Evolutionary conservation across 1,284 basidiomycete genomes (phyloP), one percentile per base, ranked within the genome.

Genomic region (Serendipita sp.): DNA sequence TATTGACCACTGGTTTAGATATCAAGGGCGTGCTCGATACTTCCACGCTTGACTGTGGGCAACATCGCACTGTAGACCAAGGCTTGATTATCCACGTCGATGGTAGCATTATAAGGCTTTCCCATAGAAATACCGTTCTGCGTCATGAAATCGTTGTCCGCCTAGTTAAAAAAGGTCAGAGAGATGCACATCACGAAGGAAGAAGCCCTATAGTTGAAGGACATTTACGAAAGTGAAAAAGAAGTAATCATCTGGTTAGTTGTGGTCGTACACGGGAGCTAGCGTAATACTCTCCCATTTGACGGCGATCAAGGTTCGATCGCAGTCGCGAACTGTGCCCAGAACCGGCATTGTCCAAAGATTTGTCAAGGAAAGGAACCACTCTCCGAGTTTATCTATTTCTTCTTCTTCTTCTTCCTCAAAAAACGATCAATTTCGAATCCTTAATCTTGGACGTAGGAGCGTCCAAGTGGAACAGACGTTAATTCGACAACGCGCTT

Each of bases 241-340:
- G 74, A 86, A 86, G 71, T 80, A 86, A 69, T 87, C 84, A 69
- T 87, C 73, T 0, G 82, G 81, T 67, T 74, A 76, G 0, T 67
- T 69, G 2, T 73, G 67, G 66, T 85, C 82, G 2, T 76, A 69
- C 26, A 75, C 77, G 0, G 84, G 79, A 2, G 80, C 82, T 6
- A 87, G 72, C 10, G 83, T 81, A 60, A 84, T 74, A 4, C 79
- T 81, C 69, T 87, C 85, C 81, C 84, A 87, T 71, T 87, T 87
- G 2, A 78, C 78, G 64, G 80, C 80, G 62, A 87, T 78, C 32
- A 86, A 74, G 0, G 79, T 82, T 55, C 76, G 66, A 67, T 84
- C 79, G 65, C 22, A 22, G 22, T 22, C 22, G 22, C 22, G 22
- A 22, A 22, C 22, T 22, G 22, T 22, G 22, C 22, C 22, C 22